Conservation (phyloP, 2,329 filamentous ascomycete genomes). For the Trichoderma sp. region DNA sequence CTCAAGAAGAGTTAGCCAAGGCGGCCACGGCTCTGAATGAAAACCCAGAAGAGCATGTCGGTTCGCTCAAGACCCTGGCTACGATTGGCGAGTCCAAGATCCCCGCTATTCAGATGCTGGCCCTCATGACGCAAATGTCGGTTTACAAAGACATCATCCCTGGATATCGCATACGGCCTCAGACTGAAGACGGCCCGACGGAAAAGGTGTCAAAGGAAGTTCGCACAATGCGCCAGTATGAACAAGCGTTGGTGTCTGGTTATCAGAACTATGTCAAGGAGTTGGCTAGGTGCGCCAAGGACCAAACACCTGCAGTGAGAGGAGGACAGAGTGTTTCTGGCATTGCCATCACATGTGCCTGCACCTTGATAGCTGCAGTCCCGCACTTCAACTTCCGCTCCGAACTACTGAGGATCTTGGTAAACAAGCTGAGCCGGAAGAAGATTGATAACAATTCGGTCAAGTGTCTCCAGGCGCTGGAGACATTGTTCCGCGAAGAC, state of each 20-base stretch:
- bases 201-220: conserved; percentile 93
- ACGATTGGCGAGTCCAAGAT: conserved; percentile 71
- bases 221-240: conserved; percentile 76
- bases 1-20: conserved; percentile 89
- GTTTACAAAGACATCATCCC: conserved; percentile 97
- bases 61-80: conserved; percentile 74
- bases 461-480: conserved; percentile 76
- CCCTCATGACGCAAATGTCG: conserved; percentile 80
- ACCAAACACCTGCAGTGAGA: conserved; percentile 43
- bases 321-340: conserved; percentile 59
- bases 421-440: conserved; percentile 76
- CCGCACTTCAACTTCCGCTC: conserved; percentile 97
- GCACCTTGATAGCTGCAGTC: conserved; percentile 75
- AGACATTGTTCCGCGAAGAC: conserved; percentile 80
- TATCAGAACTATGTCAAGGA: conserved; percentile 85
- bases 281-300: conserved; percentile 67
- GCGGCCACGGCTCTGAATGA: conserved; percentile 82
- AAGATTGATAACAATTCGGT: conserved; percentile 72
- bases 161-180: conserved; percentile 87
- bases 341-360: conserved; percentile 83
- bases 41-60: conserved; percentile 86
- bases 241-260: conserved; percentile 80
- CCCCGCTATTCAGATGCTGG: conserved; percentile 78
- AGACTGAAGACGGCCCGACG: conserved; percentile 70
- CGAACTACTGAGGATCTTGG: conserved; percentile 83